These are phyloP conservation scores for Recurvomyces mirabilis DNA, from an alignment of 495 filamentous ascomycete species.

Conservation along the genomic window DNA sequence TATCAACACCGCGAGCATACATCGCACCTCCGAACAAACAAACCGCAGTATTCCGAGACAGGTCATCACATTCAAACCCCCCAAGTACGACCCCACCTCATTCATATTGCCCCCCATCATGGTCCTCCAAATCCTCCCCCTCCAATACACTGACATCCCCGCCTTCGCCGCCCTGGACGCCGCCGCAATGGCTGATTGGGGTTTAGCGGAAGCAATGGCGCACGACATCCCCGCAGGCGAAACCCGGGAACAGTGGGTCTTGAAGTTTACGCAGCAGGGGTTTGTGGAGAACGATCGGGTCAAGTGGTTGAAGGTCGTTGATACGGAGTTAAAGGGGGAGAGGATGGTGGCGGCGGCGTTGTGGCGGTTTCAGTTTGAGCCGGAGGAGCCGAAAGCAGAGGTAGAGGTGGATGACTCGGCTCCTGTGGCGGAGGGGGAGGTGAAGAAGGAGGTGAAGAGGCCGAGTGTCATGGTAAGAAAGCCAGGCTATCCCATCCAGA, in stretches of 20 bases:
- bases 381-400: background rate
- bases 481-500: too few species aligned
- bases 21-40: too few species aligned
- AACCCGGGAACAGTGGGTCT: background rate
- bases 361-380: conserved; percentile 8
- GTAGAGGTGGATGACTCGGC: too few species aligned
- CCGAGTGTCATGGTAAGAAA: too few species aligned
- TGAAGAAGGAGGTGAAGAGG: background rate
- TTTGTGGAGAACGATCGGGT: background rate
- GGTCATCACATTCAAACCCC: too few species aligned
- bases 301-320: conserved; percentile 11
- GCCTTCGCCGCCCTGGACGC: conserved; percentile 13
- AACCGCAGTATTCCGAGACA: too few species aligned
- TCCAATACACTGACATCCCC: conserved; percentile 12
- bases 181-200: conserved; percentile 8
- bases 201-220: conserved; percentile 6
- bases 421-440: background rate
- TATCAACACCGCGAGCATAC: too few species aligned
- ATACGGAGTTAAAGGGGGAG: conserved; percentile 7
- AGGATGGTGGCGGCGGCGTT: conserved; percentile 10
- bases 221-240: background rate
- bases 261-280: background rate
- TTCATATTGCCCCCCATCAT: too few species aligned
- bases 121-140: conserved; percentile 10
- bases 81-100: too few species aligned